Conservation (phyloP, 495 filamentous ascomycete genomes). For the Penicillium lividum region DNA sequence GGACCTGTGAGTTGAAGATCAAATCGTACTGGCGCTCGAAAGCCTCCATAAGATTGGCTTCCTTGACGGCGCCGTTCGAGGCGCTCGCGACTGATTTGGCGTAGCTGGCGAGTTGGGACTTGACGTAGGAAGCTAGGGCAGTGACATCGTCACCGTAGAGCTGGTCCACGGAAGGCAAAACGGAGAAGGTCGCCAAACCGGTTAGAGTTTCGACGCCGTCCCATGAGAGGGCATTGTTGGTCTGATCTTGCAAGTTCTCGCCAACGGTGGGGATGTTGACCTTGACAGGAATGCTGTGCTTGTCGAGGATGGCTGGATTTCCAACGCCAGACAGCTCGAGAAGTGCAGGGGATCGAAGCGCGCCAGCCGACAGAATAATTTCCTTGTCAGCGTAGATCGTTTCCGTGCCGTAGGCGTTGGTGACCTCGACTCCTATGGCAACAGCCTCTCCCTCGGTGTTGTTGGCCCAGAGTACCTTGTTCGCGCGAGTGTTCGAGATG, state of each 20-base stretch:
- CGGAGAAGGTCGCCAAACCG: slow-evolving; percentile 23
- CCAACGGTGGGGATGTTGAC: slow-evolving; percentile 47
- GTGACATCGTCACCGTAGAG: slow-evolving; percentile 29
- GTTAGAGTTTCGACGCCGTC: slow-evolving; percentile 16
- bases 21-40: slow-evolving; percentile 44
- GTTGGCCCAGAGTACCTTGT: slow-evolving; percentile 36
- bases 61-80: slow-evolving; percentile 31
- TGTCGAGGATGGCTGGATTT: slow-evolving; percentile 33
- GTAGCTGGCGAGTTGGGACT: slow-evolving; percentile 26
- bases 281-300: slow-evolving; percentile 37
- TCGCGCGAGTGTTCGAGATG: slow-evolving; percentile 35
- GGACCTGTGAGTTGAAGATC: slow-evolving; percentile 42
- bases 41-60: slow-evolving; percentile 22
- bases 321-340: slow-evolving; percentile 68
- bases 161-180: slow-evolving; percentile 29
- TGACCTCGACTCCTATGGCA: slow-evolving; percentile 31
- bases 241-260: slow-evolving; percentile 52
- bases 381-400: slow-evolving; percentile 52
- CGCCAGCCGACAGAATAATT: slow-evolving; percentile 59
- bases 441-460: slow-evolving; percentile 12
- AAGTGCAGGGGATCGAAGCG: slow-evolving; percentile 56
- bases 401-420: slow-evolving; percentile 12
- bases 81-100: slow-evolving; percentile 23
- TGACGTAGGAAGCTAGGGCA: slow-evolving; percentile 25
- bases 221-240: slow-evolving; percentile 27